Evolutionary conservation across 2,329 filamentous ascomycete genomes (phyloP).

Genomic region (Fusarium sp.): DNA sequence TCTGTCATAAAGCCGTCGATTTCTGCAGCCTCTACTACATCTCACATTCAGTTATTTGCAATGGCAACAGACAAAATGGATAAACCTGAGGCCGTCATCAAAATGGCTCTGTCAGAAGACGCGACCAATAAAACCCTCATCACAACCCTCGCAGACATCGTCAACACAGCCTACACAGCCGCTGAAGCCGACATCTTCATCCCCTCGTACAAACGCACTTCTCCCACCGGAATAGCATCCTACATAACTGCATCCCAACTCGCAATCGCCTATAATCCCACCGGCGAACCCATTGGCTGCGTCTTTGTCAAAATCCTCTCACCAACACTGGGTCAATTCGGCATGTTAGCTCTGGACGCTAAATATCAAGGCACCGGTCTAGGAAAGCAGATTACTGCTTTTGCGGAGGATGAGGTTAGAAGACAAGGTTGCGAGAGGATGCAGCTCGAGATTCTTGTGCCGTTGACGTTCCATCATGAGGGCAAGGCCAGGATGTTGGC

Average conservation of each 20-base stretch:
- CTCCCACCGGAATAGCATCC: conserved; percentile 31
- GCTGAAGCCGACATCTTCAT: conserved; percentile 47
- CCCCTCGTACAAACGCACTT: conserved; percentile 46
- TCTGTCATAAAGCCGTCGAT: background rate
- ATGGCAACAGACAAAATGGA: background rate
- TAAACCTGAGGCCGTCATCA: conserved; percentile 19
- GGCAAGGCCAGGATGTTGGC: conserved; percentile 45
- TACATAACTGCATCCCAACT: conserved; percentile 42
- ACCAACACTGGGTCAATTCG: conserved; percentile 42
- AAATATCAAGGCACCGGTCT: conserved; percentile 42
- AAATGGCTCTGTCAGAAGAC: conserved; percentile 31
- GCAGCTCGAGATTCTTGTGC: conserved; percentile 48
- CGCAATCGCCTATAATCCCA: conserved; percentile 37
- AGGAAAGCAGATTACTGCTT: conserved; percentile 43
- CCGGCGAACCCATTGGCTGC: conserved; percentile 42
- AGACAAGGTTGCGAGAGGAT: conserved; percentile 45
- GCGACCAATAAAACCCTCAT: conserved; percentile 37
- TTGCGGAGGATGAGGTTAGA: conserved; percentile 47
- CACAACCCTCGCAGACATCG: conserved; percentile 35
- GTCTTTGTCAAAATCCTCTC: conserved; percentile 43
- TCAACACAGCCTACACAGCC: conserved; percentile 46
- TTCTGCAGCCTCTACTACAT: rapidly evolving
- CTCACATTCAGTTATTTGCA: rapidly evolving
- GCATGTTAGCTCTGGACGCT: conserved; percentile 47
- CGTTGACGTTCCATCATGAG: conserved; percentile 44